Conservation (phyloP, 1,139 yeast species). For the Fermentozyma sake region DNA sequence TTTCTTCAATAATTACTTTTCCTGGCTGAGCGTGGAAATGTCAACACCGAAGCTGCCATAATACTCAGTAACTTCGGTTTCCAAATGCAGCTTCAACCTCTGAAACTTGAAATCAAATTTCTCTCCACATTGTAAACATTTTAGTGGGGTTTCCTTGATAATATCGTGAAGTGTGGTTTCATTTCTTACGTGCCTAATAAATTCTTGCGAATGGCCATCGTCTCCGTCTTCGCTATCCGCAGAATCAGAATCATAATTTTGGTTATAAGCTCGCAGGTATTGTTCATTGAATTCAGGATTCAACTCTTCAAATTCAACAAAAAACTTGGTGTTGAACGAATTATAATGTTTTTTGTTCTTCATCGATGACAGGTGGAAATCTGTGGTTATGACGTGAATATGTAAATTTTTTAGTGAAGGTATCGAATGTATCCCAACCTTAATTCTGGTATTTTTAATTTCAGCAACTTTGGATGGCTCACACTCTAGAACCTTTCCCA, state of each 20-base stretch:
- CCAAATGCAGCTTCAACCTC: constrained; percentile 46
- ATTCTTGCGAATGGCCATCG: constrained; percentile 5
- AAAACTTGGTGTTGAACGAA: constrained; percentile 64
- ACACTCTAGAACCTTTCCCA: constrained; percentile 16
- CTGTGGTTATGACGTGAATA: constrained; percentile 67
- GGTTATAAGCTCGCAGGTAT: constrained; percentile 5
- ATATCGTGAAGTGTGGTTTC: constrained; percentile 17
- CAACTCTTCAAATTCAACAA: constrained; percentile 48
- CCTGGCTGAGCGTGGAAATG: no score
- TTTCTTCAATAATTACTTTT: no score
- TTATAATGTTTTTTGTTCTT: constrained; percentile 67
- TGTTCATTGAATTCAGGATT: constrained; percentile 10
- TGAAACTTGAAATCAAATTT: constrained; percentile 45
- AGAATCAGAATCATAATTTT: constrained; percentile 19
- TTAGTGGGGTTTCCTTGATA: constrained; percentile 35
- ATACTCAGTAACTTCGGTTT: no score
- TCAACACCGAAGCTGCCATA: no score
- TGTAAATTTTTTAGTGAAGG: constrained; percentile 72
- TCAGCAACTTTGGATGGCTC: constrained; percentile 12
- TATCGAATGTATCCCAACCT: constrained; percentile 62
- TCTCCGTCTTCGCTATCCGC: constrained; percentile 12
- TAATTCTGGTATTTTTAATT: constrained; percentile 36
- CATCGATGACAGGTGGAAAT: constrained; percentile 49
- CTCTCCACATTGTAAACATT: constrained; percentile 46
- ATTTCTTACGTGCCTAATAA: constrained; percentile 8